Evolutionary conservation across 345 rosid species (phyloP).

Genomic region (Aquilaria yunnanensis): DNA sequence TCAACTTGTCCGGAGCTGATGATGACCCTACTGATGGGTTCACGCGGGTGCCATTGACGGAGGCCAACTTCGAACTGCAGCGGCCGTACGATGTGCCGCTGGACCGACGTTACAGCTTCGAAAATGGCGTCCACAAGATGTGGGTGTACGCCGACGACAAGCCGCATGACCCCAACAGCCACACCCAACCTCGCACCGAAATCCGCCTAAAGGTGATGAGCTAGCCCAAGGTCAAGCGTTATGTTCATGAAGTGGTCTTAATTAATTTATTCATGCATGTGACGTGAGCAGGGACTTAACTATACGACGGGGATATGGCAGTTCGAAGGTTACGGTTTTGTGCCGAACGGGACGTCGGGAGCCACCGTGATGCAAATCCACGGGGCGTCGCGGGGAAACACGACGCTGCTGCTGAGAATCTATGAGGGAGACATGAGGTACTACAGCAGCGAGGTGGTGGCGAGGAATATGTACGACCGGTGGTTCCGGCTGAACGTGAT

Average conservation of each 20-base stretch:
- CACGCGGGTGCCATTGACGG: conserved; percentile 15
- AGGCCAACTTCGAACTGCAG: conserved; percentile 23
- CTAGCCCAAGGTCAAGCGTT: background rate
- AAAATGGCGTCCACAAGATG: conserved; percentile 21
- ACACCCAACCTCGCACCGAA: conserved; percentile 34
- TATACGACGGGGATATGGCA: conserved; percentile 38
- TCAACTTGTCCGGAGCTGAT: background rate
- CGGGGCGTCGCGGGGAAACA: conserved; percentile 20
- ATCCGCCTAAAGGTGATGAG: conserved; percentile 21
- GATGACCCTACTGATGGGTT: conserved; percentile 32
- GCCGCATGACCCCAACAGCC: conserved; percentile 28
- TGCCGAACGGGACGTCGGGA: conserved; percentile 38
- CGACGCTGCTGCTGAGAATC: conserved; percentile 27
- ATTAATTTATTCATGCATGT: background rate
- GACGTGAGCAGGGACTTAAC: conserved; percentile 22
- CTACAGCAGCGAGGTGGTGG: conserved; percentile 19
- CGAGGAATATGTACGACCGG: conserved; percentile 17
- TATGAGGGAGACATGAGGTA: conserved; percentile 27
- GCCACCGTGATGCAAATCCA: conserved; percentile 29
- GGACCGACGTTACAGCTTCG: conserved; percentile 24
- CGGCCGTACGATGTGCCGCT: conserved; percentile 26
- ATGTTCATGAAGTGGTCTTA: background rate
- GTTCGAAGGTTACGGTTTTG: conserved; percentile 35
- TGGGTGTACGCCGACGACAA: conserved; percentile 39
- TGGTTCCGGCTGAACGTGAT: conserved; percentile 38